A percentile compares a stretch with the other conserved stretches of the same genome.
phyloP scores from a whole-genome alignment of 2,329 filamentous ascomycete genomes.

The Lojkania enalia region DNA sequence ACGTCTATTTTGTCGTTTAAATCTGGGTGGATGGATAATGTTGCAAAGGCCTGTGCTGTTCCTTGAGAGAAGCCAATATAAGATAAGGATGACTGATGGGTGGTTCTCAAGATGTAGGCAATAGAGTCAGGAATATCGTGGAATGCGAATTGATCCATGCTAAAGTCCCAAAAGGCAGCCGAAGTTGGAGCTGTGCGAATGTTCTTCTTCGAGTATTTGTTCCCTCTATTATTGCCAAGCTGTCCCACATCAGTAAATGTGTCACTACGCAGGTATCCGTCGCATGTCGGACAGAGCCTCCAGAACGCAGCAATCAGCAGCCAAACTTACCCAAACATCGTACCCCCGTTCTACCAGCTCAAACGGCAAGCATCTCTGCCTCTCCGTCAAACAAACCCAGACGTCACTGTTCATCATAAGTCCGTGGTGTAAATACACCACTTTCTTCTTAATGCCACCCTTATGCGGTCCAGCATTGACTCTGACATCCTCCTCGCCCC shows the following conservation, averaged over 20 bases:
- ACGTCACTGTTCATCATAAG: constrained; percentile 99
- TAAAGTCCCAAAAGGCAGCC: constrained; percentile 91
- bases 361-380: constrained; percentile 84
- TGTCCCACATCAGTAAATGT: constrained; percentile 41
- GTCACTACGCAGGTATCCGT: not conserved
- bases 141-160: constrained; percentile 97
- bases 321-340: constrained; percentile 81
- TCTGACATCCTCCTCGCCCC: constrained; percentile 75
- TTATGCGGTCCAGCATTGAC: constrained; percentile 72
- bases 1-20: constrained; percentile 93
- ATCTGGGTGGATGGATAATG: constrained; percentile 86
- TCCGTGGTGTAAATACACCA: constrained; percentile 93
- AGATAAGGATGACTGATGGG: constrained; percentile 79
- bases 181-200: constrained; percentile 74
- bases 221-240: constrained; percentile 96
- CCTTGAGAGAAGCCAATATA: constrained; percentile 98
- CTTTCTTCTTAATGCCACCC: constrained; percentile 68
- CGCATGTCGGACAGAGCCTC: not conserved
- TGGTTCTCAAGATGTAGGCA: constrained; percentile 83
- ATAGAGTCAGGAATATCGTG: constrained; percentile 97
- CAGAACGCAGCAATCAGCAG: no score
- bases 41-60: constrained; percentile 94
- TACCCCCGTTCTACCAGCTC: constrained; percentile 87
- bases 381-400: constrained; percentile 91
- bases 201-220: constrained; percentile 98